phyloP scores from a whole-genome alignment of 176 grass and related monocot species.

The Musa schizocarpa region DNA sequence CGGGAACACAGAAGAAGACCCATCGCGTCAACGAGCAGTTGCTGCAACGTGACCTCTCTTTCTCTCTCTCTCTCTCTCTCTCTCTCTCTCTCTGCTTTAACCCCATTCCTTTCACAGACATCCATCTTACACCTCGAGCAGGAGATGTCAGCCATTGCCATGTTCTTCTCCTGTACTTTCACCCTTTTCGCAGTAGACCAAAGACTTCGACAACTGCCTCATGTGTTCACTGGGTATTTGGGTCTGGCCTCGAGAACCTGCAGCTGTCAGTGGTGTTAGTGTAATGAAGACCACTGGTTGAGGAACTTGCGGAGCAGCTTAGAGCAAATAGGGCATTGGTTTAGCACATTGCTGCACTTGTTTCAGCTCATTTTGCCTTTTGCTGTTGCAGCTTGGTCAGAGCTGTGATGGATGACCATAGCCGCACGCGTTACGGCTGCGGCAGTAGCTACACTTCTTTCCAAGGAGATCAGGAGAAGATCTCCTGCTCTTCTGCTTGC shows the following conservation, averaged over 20 bases:
- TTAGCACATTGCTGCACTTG: background rate
- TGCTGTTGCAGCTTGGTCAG: background rate
- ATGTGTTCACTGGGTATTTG: background rate
- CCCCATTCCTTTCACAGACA: background rate
- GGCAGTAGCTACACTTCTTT: background rate
- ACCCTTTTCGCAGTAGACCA: background rate
- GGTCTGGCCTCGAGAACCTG: background rate
- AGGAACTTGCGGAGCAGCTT: background rate
- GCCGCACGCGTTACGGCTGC: background rate
- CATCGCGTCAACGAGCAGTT: conserved; percentile 1
- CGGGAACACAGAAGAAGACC: background rate
- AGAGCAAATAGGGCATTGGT: background rate
- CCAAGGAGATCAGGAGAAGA: conserved; percentile 3
- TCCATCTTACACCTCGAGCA: background rate
- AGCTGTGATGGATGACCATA: background rate
- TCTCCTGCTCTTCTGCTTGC: conserved; percentile 4
- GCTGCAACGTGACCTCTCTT: background rate
- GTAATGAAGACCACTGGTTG: background rate
- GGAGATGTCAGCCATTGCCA: background rate
- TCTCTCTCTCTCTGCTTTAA: background rate
- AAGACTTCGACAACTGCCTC: background rate
- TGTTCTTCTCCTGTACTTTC: conserved; percentile 3
- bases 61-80: background rate
- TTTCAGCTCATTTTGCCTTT: background rate
- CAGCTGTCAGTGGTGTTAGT: background rate